A percentile compares a stretch with the other conserved stretches of the same genome.
These are phyloP conservation scores for Fusarium sp. DNA, from an alignment of 2,329 filamentous ascomycete genomes.

Conservation along the genomic window DNA sequence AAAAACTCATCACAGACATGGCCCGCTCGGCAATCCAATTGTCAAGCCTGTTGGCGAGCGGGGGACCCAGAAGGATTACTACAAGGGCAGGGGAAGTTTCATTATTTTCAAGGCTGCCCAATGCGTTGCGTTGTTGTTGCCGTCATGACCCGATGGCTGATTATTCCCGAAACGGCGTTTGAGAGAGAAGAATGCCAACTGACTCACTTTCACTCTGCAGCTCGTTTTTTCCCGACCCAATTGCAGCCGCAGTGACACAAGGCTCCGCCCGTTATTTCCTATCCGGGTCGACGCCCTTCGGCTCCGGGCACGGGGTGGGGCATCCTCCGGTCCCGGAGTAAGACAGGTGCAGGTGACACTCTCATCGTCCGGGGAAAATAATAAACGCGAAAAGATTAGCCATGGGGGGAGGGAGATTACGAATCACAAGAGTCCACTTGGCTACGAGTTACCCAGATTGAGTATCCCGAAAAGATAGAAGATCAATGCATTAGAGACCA, in stretches of 20 bases:
- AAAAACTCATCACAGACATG: conserved; percentile 15
- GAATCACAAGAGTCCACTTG: conserved; percentile 22
- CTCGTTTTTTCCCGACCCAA: conserved; percentile 8
- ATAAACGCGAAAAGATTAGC: background rate
- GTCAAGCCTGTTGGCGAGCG: conserved; percentile 13
- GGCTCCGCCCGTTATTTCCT: conserved; percentile 11
- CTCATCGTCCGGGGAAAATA: conserved; percentile 1
- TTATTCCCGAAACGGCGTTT: background rate
- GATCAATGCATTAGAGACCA: conserved; percentile 17
- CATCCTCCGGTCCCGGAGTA: conserved; percentile 15
- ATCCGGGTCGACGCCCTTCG: conserved; percentile 22
- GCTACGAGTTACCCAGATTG: conserved; percentile 16
- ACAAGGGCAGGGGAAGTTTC: conserved; percentile 6
- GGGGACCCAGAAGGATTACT: background rate
- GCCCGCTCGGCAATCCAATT: conserved; percentile 38
- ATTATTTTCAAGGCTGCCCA: conserved; percentile 11
- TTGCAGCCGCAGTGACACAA: conserved; percentile 10
- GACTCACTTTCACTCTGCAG: background rate
- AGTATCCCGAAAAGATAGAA: conserved; percentile 29
- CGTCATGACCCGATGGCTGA: conserved; percentile 32
- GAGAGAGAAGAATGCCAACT: background rate
- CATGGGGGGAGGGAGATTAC: conserved; percentile 2
- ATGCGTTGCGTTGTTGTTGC: conserved; percentile 13
- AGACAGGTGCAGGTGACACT: background rate
- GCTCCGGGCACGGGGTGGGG: conserved; percentile 31